These are phyloP conservation scores for Diaporthe sp. DNA, from an alignment of 2,329 filamentous ascomycete genomes.

Conservation along the genomic window DNA sequence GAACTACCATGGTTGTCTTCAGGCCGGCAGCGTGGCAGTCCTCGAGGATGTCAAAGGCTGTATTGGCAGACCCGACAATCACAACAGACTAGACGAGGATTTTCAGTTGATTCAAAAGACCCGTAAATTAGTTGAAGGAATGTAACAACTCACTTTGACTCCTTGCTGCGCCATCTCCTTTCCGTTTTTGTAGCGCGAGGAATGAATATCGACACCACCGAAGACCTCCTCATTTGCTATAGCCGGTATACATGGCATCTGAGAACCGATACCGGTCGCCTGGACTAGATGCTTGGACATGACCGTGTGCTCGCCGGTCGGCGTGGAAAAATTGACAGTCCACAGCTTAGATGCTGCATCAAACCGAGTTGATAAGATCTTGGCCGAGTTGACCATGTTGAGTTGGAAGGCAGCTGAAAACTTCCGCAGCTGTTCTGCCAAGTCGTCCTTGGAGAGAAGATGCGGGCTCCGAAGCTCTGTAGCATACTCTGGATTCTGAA, in stretches of 20 bases:
- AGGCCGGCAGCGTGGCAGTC: constrained; percentile 50
- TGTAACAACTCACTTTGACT: constrained; percentile 31
- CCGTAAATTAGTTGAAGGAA: background rate
- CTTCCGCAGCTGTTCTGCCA: constrained; percentile 61
- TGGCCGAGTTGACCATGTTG: constrained; percentile 57
- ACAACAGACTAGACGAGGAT: constrained; percentile 43
- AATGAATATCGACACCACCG: constrained; percentile 58
- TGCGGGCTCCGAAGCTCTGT: constrained; percentile 52
- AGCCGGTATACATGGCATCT: constrained; percentile 52
- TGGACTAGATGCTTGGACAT: constrained; percentile 59
- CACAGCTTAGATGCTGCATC: constrained; percentile 46
- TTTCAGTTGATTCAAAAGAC: background rate
- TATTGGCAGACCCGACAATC: constrained; percentile 55
- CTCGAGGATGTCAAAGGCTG: constrained; percentile 54
- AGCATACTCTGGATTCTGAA: constrained; percentile 48
- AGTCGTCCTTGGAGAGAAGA: constrained; percentile 59
- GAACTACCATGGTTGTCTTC: constrained; percentile 49
- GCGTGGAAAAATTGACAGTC: constrained; percentile 48
- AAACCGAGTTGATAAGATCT: constrained; percentile 47
- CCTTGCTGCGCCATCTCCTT: constrained; percentile 43
- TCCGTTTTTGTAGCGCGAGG: constrained; percentile 56
- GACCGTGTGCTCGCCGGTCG: constrained; percentile 43
- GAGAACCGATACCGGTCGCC: constrained; percentile 59
- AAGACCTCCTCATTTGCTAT: constrained; percentile 56
- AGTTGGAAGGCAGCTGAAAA: constrained; percentile 62